Evolutionary conservation across 2,329 filamentous ascomycete species (phyloP).

Genomic region (Pseudogymnoascus destructans): DNA sequence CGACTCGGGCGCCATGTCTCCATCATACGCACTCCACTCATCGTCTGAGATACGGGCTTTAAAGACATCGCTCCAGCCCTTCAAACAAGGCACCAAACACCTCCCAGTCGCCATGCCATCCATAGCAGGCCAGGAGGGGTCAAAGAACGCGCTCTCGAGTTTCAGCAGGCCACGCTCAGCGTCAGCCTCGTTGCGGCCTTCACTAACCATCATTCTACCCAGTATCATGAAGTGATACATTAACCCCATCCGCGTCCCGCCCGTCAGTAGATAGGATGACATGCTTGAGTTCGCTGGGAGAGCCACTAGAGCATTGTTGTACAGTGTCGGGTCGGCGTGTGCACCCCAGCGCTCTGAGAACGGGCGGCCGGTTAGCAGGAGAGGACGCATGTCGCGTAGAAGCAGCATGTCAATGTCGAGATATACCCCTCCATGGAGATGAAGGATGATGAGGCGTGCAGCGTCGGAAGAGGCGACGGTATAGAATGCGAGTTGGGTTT

Average conservation of each 20-base stretch:
- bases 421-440: not conserved
- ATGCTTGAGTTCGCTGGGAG: not conserved
- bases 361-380: not conserved
- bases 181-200: not conserved
- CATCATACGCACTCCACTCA: conserved; percentile 2
- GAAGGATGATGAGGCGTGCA: conserved; percentile 1
- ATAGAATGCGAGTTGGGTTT: not conserved
- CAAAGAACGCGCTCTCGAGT: not conserved
- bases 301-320: not conserved
- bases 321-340: not conserved
- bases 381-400: conserved; percentile 1
- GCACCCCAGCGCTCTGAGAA: conserved; percentile 1
- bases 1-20: not conserved
- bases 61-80: not conserved
- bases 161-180: not conserved
- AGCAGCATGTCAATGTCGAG: not conserved
- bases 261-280: not conserved
- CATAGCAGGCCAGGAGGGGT: not conserved
- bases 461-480: not conserved
- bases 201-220: not conserved
- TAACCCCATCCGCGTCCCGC: not conserved
- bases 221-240: not conserved
- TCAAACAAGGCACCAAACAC: not conserved
- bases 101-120: not conserved
- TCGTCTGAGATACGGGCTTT: not conserved